phyloP scores from a whole-genome alignment of 768 basidiomycete species.

The Lactifluus echinatus region DNA sequence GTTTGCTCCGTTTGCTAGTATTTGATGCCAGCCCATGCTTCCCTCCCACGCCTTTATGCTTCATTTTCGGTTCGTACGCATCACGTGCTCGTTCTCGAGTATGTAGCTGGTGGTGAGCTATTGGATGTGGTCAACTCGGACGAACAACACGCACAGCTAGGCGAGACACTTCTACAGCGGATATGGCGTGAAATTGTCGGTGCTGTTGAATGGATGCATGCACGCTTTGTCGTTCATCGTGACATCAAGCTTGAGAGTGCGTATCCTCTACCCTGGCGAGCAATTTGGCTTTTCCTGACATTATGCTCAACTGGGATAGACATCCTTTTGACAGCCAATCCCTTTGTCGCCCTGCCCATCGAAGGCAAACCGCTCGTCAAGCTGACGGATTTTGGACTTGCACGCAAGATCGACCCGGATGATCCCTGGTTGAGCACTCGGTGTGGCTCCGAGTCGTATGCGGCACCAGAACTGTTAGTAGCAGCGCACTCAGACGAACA shows the following conservation, averaged over 20 bases:
- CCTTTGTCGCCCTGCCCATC: constrained; percentile 30
- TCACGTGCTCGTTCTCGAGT: constrained; percentile 74
- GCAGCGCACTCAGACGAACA: constrained; percentile 21
- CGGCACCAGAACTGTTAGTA: constrained; percentile 69
- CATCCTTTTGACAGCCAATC: constrained; percentile 59
- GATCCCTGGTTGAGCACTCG: constrained; percentile 61
- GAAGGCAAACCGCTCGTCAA: constrained; percentile 45
- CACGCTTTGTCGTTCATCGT: constrained; percentile 76
- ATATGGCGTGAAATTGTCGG: constrained; percentile 71
- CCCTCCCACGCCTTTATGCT: constrained; percentile 55
- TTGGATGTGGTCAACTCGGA: constrained; percentile 64
- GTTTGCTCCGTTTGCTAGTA: constrained; percentile 40
- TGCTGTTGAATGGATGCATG: constrained; percentile 84
- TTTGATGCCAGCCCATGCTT: constrained; percentile 65
- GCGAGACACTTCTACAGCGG: constrained; percentile 47
- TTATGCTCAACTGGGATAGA: constrained; percentile 35
- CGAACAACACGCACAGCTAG: constrained; percentile 26
- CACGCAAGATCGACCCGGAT: constrained; percentile 66
- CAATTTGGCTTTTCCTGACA: neutral
- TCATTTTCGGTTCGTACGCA: constrained; percentile 64
- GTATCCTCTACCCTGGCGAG: constrained; percentile 20
- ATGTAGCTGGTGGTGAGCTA: constrained; percentile 71
- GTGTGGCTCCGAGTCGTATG: constrained; percentile 85
- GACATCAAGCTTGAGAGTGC: constrained; percentile 84
- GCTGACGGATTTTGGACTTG: constrained; percentile 85